Evolutionary conservation across 1,284 basidiomycete genomes (phyloP).

Genomic region (Microbotryomycetes sp.): DNA sequence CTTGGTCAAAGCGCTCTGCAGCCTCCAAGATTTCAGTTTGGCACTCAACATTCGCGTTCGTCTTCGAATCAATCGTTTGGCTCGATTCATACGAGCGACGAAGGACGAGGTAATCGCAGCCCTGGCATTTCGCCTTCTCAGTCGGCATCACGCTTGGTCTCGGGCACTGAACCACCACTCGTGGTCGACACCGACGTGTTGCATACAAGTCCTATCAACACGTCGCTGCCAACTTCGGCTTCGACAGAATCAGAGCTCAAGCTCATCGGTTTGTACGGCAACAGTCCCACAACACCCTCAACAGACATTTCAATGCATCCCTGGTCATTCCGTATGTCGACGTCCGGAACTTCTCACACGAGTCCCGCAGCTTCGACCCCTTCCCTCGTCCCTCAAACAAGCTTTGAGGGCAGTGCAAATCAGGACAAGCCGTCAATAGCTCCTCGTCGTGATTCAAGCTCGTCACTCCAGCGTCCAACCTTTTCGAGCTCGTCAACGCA

Average conservation of each 20-base stretch:
- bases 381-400: background rate
- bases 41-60: conserved; percentile 12
- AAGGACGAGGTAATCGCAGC: background rate
- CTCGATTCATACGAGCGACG: background rate
- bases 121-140: background rate
- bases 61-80: conserved; percentile 11
- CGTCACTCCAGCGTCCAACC: background rate
- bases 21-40: conserved; percentile 20
- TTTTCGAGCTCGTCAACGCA: background rate
- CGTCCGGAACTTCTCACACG: too few relatives aligned
- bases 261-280: conserved; percentile 24
- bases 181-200: background rate
- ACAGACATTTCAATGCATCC: background rate
- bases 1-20: background rate
- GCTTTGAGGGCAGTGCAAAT: background rate
- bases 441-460: too few relatives aligned
- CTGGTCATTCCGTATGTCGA: background rate
- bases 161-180: background rate
- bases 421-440: too few relatives aligned
- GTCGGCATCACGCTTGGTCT: background rate
- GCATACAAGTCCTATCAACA: background rate
- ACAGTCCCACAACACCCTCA: background rate
- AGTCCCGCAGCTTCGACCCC: background rate
- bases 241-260: conserved; percentile 23
- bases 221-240: background rate